Conservation (phyloP, 2,329 filamentous ascomycete genomes). For the Zasmidium cellare region DNA sequence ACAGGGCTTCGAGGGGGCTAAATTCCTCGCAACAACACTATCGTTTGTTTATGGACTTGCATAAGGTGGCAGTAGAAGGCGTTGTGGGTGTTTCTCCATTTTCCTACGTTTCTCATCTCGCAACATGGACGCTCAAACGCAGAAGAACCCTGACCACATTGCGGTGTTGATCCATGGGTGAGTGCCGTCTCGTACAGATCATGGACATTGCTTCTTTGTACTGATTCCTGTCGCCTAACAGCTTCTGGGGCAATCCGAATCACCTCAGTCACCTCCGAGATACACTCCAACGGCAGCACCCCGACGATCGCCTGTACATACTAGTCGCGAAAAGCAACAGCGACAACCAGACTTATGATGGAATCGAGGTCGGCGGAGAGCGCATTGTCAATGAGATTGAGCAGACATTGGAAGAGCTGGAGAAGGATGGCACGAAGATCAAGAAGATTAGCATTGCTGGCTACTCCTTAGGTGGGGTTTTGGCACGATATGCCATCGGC, state of each 20-base stretch:
- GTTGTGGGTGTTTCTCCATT: conserved; percentile 10
- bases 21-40: not conserved
- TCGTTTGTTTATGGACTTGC: not conserved
- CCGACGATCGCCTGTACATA: conserved; percentile 66
- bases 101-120: not conserved
- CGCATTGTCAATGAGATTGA: conserved; percentile 65
- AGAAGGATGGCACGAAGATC: conserved; percentile 67
- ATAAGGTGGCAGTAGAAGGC: conserved; percentile 5
- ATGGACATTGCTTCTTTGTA: not conserved
- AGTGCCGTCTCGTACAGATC: conserved; percentile 28
- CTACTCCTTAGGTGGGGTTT: conserved; percentile 85
- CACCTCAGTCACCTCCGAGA: conserved; percentile 71
- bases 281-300: conserved; percentile 60
- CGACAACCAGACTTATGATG: conserved; percentile 68
- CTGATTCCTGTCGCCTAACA: not conserved
- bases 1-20: not conserved
- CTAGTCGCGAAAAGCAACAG: conserved; percentile 71
- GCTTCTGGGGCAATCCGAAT: conserved; percentile 77
- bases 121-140: conserved; percentile 13
- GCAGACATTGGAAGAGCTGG: conserved; percentile 54
- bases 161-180: conserved; percentile 77
- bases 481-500: conserved; percentile 83
- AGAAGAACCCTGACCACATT: conserved; percentile 59
- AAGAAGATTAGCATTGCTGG: conserved; percentile 83
- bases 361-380: conserved; percentile 69